Conservation (phyloP, 2,329 filamentous ascomycete species). For the Didymella pinodella region DNA sequence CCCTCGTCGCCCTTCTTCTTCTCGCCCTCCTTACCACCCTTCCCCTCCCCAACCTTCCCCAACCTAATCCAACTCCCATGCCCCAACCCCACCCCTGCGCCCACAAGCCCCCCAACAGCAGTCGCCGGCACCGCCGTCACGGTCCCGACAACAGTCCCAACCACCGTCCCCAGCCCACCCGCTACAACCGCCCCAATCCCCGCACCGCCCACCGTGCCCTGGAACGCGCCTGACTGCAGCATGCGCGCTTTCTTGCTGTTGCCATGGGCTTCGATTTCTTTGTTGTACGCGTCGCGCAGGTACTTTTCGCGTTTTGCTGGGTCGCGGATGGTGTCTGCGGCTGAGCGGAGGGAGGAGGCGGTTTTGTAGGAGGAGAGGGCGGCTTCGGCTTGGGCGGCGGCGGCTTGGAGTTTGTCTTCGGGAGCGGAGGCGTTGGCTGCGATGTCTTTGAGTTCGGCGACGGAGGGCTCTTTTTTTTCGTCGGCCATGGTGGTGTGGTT, state of each 20-base stretch:
- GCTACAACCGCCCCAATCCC: constrained; percentile 54
- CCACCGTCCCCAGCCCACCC: constrained; percentile 53
- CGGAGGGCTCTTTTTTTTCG: constrained; percentile 11
- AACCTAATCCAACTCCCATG: constrained; percentile 56
- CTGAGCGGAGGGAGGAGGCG: constrained; percentile 38
- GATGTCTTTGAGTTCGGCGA: constrained; percentile 32
- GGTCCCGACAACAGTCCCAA: constrained; percentile 52
- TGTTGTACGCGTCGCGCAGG: constrained; percentile 45
- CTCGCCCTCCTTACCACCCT: constrained; percentile 17
- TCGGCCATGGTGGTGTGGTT: not conserved
- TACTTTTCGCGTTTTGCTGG: constrained; percentile 47
- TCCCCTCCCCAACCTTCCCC: constrained; percentile 30
- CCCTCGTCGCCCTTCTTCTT: constrained; percentile 14
- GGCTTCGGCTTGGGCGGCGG: constrained; percentile 40
- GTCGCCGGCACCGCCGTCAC: constrained; percentile 53
- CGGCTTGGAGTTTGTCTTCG: constrained; percentile 42
- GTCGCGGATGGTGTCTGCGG: constrained; percentile 40
- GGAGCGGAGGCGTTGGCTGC: constrained; percentile 29
- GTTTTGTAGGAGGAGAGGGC: constrained; percentile 39
- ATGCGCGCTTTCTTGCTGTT: constrained; percentile 47
- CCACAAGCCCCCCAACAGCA: constrained; percentile 52
- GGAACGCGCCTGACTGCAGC: constrained; percentile 50
- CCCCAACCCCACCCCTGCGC: constrained; percentile 52
- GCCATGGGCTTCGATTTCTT: constrained; percentile 46
- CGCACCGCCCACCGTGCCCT: constrained; percentile 52